A percentile compares a stretch with the other conserved stretches of the same genome.
Evolutionary conservation across 2,329 filamentous ascomycete genomes (phyloP).

Genomic region (Cytospora schulzeri): DNA sequence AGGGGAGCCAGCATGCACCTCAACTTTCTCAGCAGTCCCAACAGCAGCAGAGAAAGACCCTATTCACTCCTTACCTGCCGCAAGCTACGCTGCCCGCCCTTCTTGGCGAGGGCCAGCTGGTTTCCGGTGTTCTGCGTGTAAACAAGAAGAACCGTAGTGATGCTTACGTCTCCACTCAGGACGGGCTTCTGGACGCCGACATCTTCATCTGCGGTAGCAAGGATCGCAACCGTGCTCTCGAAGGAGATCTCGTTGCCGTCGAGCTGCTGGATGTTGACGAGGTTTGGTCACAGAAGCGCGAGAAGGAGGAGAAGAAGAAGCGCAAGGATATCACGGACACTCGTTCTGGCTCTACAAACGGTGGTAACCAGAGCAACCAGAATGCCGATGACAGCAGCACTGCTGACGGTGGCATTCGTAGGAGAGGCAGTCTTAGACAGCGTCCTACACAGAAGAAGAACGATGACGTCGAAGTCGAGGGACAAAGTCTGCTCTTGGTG

Average conservation of each 20-base stretch:
- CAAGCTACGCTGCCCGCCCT: conserved; percentile 92
- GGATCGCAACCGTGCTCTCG: conserved; percentile 93
- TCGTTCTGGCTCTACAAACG: conserved; percentile 73
- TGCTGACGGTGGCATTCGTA: conserved; percentile 81
- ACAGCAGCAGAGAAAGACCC: conserved; percentile 93
- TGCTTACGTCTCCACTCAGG: conserved; percentile 92
- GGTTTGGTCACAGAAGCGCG: conserved; percentile 97
- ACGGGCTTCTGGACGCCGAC: conserved; percentile 86
- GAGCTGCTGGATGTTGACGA: conserved; percentile 97
- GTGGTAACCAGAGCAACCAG: conserved; percentile 64
- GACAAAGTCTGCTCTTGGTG: conserved; percentile 92
- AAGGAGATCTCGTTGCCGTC: conserved; percentile 92
- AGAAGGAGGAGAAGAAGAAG: conserved; percentile 99
- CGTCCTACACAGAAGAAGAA: conserved; percentile 99
- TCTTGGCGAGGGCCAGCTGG: conserved; percentile 87
- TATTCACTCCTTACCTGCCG: conserved; percentile 96
- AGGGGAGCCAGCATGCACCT: conserved; percentile 72
- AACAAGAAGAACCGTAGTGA: conserved; percentile 99
- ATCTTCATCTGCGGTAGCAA: conserved; percentile 99
- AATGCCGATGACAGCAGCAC: conserved; percentile 63
- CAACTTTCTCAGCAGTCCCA: conserved; percentile 70
- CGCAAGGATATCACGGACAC: conserved; percentile 98
- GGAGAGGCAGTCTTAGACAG: conserved; percentile 92
- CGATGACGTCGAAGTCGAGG: conserved; percentile 97
- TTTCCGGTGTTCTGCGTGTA: conserved; percentile 93